Base-by-base conservation (phyloP, 345 rosid genomes). In the Trapa bicornis region DNA sequence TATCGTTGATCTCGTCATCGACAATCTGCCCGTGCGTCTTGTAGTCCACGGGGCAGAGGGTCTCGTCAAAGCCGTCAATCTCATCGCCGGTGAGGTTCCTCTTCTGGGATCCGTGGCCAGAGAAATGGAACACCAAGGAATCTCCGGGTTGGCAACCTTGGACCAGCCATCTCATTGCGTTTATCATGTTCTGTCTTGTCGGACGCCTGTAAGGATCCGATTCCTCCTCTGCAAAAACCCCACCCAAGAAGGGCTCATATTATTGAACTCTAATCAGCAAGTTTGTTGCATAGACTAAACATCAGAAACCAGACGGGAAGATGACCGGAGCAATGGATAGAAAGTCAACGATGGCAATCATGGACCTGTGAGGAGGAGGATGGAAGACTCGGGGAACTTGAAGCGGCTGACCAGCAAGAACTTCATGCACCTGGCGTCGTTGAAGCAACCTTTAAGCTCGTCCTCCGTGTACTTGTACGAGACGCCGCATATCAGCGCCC, bases 101-200 rank as follows among this genome's bases (percentile, higher is more conserved):
- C 75, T 90, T 87, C 75, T 88, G 94, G 32, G 87, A 78, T 52
- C 97, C 98, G 66, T 93, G 98, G 58, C 97, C 98, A 33, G 97
- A 90, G 75, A 65, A 90, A 69, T 93, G 97, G 71, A 93, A 93
- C 47, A 93, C 86, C 37, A 93, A 70, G 2, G 96, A 89, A 75
- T 93, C 97, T 37, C 98, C 97, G 1, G 96, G 63, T 76, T 81
- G 80, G 66, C 90, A 86, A 41, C 80, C 81, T 68, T 78, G 87
- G 43, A 92, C 78, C 37, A 89, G 85, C 98, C 96, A 89, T 52
- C 75, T 72, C 81, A 89, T 12, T 29, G 96, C 96, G 87, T 71
- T 79, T 75, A 82, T 86, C 74, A 89, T 83, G 84, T 85, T 89
- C 42, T 75, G 65, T 69, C 78, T 87, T 15, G 89, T 89, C 41